These are phyloP conservation scores for Nepenthes gracilis DNA, from an alignment of 148 eudicot genomes.

Conservation along the genomic window DNA sequence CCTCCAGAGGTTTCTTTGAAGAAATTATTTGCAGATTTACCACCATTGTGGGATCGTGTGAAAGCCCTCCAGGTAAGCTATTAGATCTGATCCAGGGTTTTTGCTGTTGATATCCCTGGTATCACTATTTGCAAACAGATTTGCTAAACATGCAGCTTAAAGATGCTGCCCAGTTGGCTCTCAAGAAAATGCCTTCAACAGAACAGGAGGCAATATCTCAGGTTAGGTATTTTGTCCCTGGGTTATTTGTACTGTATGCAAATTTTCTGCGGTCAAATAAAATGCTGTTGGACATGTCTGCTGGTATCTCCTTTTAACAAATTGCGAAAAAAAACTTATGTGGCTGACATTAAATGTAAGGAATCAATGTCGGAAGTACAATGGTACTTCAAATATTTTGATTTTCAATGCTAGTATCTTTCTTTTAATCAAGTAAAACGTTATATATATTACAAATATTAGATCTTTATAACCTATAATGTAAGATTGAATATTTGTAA, in stretches of 20 bases:
- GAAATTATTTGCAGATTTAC: constrained; percentile 80
- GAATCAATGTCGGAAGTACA: no score
- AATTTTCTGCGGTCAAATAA: not conserved
- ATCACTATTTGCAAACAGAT: not conserved
- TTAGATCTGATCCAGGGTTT: constrained; percentile 3
- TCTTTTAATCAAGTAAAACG: no score
- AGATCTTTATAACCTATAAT: no score
- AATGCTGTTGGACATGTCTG: no score
- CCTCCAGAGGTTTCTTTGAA: constrained; percentile 84
- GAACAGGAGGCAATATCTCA: constrained; percentile 95
- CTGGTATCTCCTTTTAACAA: no score
- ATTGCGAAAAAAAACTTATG: no score
- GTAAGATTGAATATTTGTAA: no score
- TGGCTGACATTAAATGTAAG: no score
- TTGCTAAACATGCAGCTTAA: constrained; percentile 39
- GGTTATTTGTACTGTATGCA: not conserved
- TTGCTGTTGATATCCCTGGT: constrained; percentile 6
- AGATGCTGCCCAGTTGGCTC: constrained; percentile 96
- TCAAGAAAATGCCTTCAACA: constrained; percentile 85
- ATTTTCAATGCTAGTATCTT: no score
- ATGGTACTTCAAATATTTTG: no score
- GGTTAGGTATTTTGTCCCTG: constrained; percentile 23
- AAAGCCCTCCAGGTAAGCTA: constrained; percentile 67
- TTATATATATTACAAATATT: no score
- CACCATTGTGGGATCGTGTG: constrained; percentile 89